These are phyloP conservation scores for Aleurites moluccanus DNA, from an alignment of 441 rosid genomes.

Conservation along the genomic window DNA sequence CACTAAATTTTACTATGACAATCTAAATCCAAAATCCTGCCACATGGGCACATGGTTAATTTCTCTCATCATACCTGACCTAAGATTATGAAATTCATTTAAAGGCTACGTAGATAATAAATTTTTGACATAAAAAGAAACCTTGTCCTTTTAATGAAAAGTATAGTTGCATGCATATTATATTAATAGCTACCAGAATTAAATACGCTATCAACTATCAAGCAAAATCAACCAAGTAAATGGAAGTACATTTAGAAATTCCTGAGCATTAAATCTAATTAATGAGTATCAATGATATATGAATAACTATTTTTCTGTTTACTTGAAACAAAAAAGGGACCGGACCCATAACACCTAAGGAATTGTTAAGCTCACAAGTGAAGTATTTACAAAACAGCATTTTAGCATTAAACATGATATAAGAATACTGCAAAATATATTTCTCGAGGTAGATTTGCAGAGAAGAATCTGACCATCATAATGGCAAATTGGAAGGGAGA, in stretches of 20 bases:
- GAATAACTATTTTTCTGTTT: background rate
- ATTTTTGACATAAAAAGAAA: background rate
- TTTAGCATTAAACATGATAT: background rate
- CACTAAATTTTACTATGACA: background rate
- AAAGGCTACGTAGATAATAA: background rate
- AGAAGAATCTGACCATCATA: slow-evolving; percentile 65
- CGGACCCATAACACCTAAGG: background rate
- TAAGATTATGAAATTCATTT: too few species aligned
- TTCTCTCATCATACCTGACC: slow-evolving; percentile 1
- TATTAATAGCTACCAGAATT: background rate
- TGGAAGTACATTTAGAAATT: background rate
- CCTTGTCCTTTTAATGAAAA: too few species aligned
- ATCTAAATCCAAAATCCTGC: background rate
- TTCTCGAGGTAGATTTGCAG: background rate
- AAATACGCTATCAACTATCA: slow-evolving; percentile 7
- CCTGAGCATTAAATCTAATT: background rate
- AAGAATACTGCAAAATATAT: too few species aligned
- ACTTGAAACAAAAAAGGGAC: background rate
- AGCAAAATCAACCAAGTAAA: background rate
- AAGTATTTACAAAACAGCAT: background rate
- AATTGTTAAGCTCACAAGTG: background rate
- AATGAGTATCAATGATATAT: too few species aligned
- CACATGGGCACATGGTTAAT: background rate
- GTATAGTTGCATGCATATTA: background rate
- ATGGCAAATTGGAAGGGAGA: slow-evolving; percentile 87